These are phyloP conservation scores for Schwanniomyces sp. DNA, from an alignment of 805 yeast species.

Conservation along the genomic window DNA sequence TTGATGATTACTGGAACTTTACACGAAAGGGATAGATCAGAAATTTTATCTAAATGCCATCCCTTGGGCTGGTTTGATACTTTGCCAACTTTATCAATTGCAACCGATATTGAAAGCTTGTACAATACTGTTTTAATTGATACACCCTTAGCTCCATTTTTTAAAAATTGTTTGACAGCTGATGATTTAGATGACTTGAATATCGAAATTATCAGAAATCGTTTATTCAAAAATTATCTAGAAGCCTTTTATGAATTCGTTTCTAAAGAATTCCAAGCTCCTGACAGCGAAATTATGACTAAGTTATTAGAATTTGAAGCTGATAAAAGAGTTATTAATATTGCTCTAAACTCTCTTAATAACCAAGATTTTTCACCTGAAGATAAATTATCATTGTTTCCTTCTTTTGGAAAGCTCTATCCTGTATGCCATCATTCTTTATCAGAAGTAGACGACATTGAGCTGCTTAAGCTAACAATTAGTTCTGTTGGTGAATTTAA, in stretches of 20 bases:
- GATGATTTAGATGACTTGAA: slow-evolving; percentile 93
- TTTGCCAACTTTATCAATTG: slow-evolving; percentile 89
- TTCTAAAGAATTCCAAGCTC: slow-evolving; percentile 57
- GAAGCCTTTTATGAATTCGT: slow-evolving; percentile 81
- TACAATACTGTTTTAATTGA: slow-evolving; percentile 91
- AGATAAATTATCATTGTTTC: slow-evolving; percentile 71
- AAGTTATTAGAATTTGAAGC: slow-evolving; percentile 85
- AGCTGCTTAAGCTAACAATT: slow-evolving; percentile 68
- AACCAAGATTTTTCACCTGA: slow-evolving; percentile 71
- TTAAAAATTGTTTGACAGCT: slow-evolving; percentile 81
- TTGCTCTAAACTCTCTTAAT: slow-evolving; percentile 84
- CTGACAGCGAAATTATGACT: slow-evolving; percentile 81
- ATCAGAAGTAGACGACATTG: slow-evolving; percentile 80
- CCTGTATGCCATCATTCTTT: slow-evolving; percentile 67
- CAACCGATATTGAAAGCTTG: slow-evolving; percentile 91
- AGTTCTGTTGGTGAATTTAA: slow-evolving; percentile 66
- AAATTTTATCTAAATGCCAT: slow-evolving; percentile 86
- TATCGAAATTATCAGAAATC: slow-evolving; percentile 91
- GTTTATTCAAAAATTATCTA: slow-evolving; percentile 86
- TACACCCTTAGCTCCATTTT: slow-evolving; percentile 96
- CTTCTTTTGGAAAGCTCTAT: slow-evolving; percentile 77
- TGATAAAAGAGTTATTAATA: slow-evolving; percentile 91
- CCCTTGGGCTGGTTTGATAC: slow-evolving; percentile 99
- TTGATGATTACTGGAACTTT: slow-evolving; percentile 95
- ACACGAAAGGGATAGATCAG: slow-evolving; percentile 89